A percentile compares a stretch with the other conserved stretches of the same genome.
phyloP scores from a whole-genome alignment of 2,329 filamentous ascomycete species.

The Magnaporthiopsis poae region DNA sequence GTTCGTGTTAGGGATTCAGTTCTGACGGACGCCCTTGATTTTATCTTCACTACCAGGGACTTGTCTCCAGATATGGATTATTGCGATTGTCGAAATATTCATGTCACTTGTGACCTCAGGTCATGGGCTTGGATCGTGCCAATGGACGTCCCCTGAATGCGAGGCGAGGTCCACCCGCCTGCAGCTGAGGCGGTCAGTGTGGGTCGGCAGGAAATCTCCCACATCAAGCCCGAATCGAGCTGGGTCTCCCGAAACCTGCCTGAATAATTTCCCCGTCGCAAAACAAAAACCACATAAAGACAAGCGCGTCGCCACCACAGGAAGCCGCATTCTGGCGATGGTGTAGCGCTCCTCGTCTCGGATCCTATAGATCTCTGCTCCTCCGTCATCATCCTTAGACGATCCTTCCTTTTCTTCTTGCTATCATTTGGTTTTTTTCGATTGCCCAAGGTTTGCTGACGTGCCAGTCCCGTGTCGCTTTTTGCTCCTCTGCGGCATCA shows the following conservation, averaged over 20 bases:
- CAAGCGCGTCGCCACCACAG: neutral
- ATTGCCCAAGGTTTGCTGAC: slow-evolving; percentile 1
- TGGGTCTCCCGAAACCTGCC: neutral
- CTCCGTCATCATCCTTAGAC: neutral
- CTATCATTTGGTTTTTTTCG: neutral
- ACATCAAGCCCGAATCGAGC: neutral
- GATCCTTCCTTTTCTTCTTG: slow-evolving; percentile 1
- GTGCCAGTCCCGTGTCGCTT: neutral
- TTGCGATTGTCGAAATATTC: too few relatives aligned
- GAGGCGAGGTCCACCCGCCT: neutral
- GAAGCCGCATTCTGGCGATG: neutral
- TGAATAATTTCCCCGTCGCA: neutral
- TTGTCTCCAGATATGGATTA: too few relatives aligned
- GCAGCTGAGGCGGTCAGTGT: neutral
- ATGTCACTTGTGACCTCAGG: too few relatives aligned
- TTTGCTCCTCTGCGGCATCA: slow-evolving; percentile 8
- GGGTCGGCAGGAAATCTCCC: neutral
- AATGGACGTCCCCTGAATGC: neutral
- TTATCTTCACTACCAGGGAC: too few relatives aligned
- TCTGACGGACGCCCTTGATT: too few relatives aligned
- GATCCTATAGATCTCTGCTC: neutral
- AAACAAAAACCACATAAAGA: neutral
- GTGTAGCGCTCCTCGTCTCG: neutral
- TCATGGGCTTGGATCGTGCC: too few relatives aligned
- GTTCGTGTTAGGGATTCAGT: too few relatives aligned